Conservation (phyloP, 176 grass and related monocot species). For the Oryza glumipatula region DNA sequence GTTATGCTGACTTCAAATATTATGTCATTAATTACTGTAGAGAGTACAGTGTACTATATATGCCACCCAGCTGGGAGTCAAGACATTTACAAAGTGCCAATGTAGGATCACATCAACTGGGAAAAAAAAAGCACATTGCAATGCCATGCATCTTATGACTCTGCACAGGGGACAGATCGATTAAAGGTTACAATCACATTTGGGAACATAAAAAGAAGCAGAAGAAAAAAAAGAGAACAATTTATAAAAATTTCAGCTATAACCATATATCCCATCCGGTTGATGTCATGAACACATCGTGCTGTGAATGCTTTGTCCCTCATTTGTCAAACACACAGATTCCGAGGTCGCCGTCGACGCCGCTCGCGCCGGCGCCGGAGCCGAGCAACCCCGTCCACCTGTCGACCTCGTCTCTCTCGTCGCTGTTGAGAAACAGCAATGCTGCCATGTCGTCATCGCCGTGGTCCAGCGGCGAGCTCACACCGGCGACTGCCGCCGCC, state of each 20-base stretch:
- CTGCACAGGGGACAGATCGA: constrained; percentile 37
- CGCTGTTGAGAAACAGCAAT: constrained; percentile 56
- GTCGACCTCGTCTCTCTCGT: constrained; percentile 54
- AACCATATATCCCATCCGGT: constrained; percentile 43
- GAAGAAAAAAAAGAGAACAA: not conserved
- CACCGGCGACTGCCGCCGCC: not conserved
- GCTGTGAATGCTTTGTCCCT: constrained; percentile 3
- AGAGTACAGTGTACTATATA: not conserved
- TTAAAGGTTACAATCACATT: constrained; percentile 53
- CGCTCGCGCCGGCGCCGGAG: constrained; percentile 26
- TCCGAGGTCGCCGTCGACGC: constrained; percentile 48
- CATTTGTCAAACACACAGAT: constrained; percentile 62
- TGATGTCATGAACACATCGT: not conserved
- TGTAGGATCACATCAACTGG: not conserved
- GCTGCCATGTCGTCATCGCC: constrained; percentile 55
- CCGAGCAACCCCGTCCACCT: constrained; percentile 51
- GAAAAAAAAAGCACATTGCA: constrained; percentile 23
- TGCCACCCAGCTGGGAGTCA: not conserved
- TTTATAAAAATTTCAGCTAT: constrained; percentile 53
- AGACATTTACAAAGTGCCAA: not conserved
- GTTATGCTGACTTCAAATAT: not conserved
- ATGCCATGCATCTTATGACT: constrained; percentile 54
- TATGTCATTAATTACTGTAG: not conserved
- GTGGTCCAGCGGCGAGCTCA: constrained; percentile 41
- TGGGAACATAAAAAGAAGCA: constrained; percentile 29